Conservation (phyloP, 2,329 filamentous ascomycete species). For the Exophiala sp. region DNA sequence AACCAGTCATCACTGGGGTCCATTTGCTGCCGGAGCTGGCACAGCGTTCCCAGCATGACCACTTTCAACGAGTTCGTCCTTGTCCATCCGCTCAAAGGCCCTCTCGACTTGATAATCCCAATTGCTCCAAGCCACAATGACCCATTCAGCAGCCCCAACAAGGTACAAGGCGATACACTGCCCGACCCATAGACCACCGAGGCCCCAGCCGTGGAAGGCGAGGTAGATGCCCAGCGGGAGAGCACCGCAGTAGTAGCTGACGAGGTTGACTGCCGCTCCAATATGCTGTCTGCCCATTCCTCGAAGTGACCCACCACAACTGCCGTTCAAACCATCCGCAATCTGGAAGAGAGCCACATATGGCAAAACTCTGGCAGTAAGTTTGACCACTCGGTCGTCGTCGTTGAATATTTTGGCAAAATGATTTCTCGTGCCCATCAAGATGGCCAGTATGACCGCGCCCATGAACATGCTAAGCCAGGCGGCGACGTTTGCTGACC, state of each 20-base stretch:
- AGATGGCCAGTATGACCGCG: constrained; percentile 59
- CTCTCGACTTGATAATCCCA: constrained; percentile 70
- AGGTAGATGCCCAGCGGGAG: constrained; percentile 78
- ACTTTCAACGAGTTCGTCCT: constrained; percentile 31
- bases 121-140: constrained; percentile 70
- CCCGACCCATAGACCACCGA: constrained; percentile 76
- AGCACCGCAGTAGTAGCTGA: constrained; percentile 80
- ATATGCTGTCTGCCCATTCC: constrained; percentile 87
- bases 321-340: constrained; percentile 80
- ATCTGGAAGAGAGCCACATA: constrained; percentile 89
- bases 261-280: constrained; percentile 74
- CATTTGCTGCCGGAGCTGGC: constrained; percentile 19
- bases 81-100: constrained; percentile 68
- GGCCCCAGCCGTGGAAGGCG: constrained; percentile 80
- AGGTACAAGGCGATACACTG: constrained; percentile 78
- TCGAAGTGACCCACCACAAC: constrained; percentile 73
- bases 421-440: constrained; percentile 68
- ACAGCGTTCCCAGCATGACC: constrained; percentile 15
- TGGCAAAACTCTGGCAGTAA: constrained; percentile 78
- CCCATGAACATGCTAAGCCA: constrained; percentile 69
- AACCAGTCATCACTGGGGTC: constrained; percentile 19
- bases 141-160: constrained; percentile 75
- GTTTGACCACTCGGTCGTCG: constrained; percentile 64
- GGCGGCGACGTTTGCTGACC: constrained; percentile 72
- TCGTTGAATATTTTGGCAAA: constrained; percentile 81